Conservation (phyloP, 1,284 basidiomycete genomes). For the Pseudozyma sp. region DNA sequence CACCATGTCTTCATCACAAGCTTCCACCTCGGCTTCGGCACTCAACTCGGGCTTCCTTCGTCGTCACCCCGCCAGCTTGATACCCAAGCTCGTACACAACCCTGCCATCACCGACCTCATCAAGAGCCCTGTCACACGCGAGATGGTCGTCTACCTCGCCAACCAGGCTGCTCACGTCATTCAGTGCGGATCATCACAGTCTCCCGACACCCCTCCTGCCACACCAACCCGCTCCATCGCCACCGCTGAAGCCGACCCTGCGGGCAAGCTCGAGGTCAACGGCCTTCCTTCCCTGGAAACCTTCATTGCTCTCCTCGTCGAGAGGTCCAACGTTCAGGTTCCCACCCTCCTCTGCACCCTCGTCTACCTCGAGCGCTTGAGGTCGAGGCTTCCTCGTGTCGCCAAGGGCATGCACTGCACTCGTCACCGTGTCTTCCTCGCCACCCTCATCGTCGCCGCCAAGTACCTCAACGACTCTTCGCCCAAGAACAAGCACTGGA, state of each 20-base stretch:
- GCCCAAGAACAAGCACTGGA: constrained; percentile 84
- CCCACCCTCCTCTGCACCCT: constrained; percentile 91
- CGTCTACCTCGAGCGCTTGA: constrained; percentile 90
- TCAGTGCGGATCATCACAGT: constrained; percentile 59
- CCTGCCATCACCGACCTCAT: constrained; percentile 66
- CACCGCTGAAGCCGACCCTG: constrained; percentile 58
- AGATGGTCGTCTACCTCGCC: constrained; percentile 68
- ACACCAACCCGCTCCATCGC: constrained; percentile 60
- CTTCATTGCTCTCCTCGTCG: constrained; percentile 87
- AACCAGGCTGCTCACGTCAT: constrained; percentile 68
- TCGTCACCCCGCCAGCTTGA: constrained; percentile 65
- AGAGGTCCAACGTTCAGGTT: constrained; percentile 89
- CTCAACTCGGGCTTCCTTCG: constrained; percentile 58
- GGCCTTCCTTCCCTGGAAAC: constrained; percentile 81
- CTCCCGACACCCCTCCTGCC: constrained; percentile 57
- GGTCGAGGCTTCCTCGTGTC: constrained; percentile 81
- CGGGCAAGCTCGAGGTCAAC: constrained; percentile 69
- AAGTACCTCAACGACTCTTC: constrained; percentile 96
- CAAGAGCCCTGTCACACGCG: constrained; percentile 65
- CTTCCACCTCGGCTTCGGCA: constrained; percentile 47
- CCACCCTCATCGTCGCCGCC: constrained; percentile 92
- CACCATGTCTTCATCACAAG: constrained; percentile 44
- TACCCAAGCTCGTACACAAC: constrained; percentile 67
- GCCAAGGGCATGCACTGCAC: constrained; percentile 92
- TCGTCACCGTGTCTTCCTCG: constrained; percentile 93